Evolutionary conservation across 106 monocot genomes (phyloP), one percentile per base, ranked within the genome.

Genomic region (Phalaenopsis aphrodite): DNA sequence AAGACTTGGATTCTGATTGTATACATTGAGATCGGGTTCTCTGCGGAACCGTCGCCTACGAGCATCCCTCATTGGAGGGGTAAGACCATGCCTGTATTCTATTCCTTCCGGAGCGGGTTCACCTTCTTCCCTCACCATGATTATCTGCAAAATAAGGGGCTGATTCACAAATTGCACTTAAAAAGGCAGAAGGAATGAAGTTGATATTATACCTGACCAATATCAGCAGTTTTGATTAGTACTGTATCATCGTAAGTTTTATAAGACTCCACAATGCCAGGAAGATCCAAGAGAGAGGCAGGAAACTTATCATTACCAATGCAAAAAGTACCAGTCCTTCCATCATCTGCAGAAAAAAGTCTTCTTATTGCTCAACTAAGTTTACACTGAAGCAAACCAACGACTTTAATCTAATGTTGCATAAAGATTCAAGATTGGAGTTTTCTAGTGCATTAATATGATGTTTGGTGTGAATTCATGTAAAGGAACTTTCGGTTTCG

Each of bases 11-110:
- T 42, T 24, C 10, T 39, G 38, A 37, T 77, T 5, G 10, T 49
- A 65, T 90, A 97, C 96, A 94, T 98, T 98, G 45, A 98, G 86
- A 84, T 98, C 92, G 65, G 94, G 94, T 82, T 98, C 97, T 87
- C 94, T 84, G n/a, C 97, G 88, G 75, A 98, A 98, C 1, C 97
- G 84, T 52, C 94, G 71, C 37, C 83, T 84, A n/a, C 94, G 90
- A 81, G 92, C 97, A 88, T 98, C 92, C 79, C 92, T 90, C 97
- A 98, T 98, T 21, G 97, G 97, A 83, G 97, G 94, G 46, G 97
- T 98, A 15, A 98, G 86, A 41, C 94, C 94, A 81, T 99, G 94
- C 82, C 80, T 89, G 88, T 88, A 89, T 75, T 99, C 94, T 77
- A 91, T 76, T 76, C 92, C 98, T 89, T 99, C 94, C 11, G 89